Base-by-base conservation (phyloP, 2,329 filamentous ascomycete genomes). In the Cladosporium velox region DNA sequence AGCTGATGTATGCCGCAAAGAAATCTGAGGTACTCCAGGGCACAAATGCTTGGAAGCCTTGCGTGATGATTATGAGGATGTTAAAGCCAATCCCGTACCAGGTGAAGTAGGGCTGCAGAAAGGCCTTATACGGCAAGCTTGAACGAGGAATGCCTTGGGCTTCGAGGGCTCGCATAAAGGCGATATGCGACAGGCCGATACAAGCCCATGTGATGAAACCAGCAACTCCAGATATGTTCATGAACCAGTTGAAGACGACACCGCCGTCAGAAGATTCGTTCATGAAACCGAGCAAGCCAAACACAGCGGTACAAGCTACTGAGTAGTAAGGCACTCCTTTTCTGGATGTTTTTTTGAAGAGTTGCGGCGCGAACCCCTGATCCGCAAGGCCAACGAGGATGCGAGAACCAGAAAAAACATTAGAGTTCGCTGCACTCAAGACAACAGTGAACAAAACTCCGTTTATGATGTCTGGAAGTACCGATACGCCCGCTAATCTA, bases 11-110 rank as follows among this genome's bases (percentile, higher is more conserved):
- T 2, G 78, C 81, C 76, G 92, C 92, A 26, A 94, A 77, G 75
- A 94, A 95, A 7, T 85, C 87, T 7, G 88, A 84, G 0, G 90
- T 74, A 67, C 87, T 84, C 91, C 90, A 94, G 5, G 84, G 83
- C 3, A 93, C 75, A 72, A 94, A 95, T 1, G 93, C 90, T 0
- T 88, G 85, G 70, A 93, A 95, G 0, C 91, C 91, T 15, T 90
- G 87, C 2, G 93, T 88, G 69, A 93, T 87, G 0, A 89, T 86
- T 87, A 94, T 93, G 70, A 91, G 75, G 59, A 87, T 85, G 1
- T 87, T 90, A 26, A 85, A 87, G 0, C 80, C 74, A 8, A 92
- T 78, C 0, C 87, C 88, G 64, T 89, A 88, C 74, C 86, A 93
- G 1, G 90, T 90, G 0, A 86, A 83, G 71, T 88, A 93, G 3